Conservation (phyloP, 208 protist species). For the Phytomonas francai region DNA sequence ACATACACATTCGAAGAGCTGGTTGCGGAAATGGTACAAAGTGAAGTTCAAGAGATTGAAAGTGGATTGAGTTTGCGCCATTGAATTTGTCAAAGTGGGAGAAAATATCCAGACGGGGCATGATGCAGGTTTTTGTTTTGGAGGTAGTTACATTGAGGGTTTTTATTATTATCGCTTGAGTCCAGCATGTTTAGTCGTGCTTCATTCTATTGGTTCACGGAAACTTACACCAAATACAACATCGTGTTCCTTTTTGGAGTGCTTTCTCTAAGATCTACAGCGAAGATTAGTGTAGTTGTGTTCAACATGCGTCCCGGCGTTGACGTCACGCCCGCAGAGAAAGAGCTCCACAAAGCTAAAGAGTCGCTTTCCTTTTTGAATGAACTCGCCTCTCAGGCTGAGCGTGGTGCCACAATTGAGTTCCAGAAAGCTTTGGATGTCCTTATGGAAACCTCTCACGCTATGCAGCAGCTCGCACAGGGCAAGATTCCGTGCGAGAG, state of each 20-base stretch:
- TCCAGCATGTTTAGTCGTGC: too few relatives aligned
- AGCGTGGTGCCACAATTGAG: conserved; percentile 31
- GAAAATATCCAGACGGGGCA: too few relatives aligned
- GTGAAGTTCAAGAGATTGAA: conserved; percentile 21
- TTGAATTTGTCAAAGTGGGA: neutral
- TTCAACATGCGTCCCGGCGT: neutral
- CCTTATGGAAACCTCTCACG: conserved; percentile 14
- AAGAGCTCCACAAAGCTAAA: conserved; percentile 39
- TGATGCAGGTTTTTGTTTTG: too few relatives aligned
- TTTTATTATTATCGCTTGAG: too few relatives aligned
- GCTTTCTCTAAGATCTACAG: too few relatives aligned
- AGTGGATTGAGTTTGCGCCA: conserved; percentile 16
- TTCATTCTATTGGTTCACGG: too few relatives aligned
- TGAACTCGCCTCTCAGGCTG: conserved; percentile 27
- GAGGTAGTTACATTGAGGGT: too few relatives aligned
- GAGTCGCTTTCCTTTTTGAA: conserved; percentile 26
- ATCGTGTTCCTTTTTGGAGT: too few relatives aligned
- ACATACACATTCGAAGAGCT: conserved; percentile 34
- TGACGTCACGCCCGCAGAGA: conserved; percentile 25
- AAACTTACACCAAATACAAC: too few relatives aligned
- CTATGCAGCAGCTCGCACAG: conserved; percentile 22
- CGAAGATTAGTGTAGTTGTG: neutral
- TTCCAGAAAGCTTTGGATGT: conserved; percentile 14
- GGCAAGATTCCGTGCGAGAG: conserved; percentile 13
- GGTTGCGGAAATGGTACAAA: conserved; percentile 45